Conservation (phyloP, 202 grass and related monocot species). For the Schoenoplectus triqueter region DNA sequence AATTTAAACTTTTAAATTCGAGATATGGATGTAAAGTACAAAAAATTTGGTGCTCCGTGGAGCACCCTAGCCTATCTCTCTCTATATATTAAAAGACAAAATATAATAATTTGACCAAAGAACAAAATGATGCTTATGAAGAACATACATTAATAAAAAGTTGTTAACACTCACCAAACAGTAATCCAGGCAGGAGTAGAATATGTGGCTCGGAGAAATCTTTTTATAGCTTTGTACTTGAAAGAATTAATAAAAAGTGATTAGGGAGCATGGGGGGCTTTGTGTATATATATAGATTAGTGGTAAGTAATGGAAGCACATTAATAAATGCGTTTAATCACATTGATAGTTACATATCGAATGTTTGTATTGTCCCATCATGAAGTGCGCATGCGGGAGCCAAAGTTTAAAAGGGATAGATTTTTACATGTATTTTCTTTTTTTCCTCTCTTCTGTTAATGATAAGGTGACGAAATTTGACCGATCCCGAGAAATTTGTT, state of each 20-base stretch:
- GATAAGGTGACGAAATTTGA: too few relatives aligned
- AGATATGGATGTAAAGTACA: too few relatives aligned
- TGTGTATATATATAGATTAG: slow-evolving; percentile 44
- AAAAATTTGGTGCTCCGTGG: too few relatives aligned
- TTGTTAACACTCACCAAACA: slow-evolving; percentile 27
- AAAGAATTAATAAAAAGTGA: slow-evolving; percentile 37
- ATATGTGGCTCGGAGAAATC: not conserved
- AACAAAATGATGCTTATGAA: slow-evolving; percentile 20
- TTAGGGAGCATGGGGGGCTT: slow-evolving; percentile 36
- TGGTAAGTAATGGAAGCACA: slow-evolving; percentile 31
- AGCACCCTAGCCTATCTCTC: too few relatives aligned
- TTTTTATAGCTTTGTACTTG: slow-evolving; percentile 20
- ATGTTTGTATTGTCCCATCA: slow-evolving; percentile 32
- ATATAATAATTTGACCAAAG: slow-evolving; percentile 30
- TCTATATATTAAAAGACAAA: not conserved
- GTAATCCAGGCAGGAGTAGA: slow-evolving; percentile 6
- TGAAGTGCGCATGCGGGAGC: slow-evolving; percentile 51
- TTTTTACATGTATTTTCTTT: not conserved
- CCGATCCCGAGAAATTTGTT: too few relatives aligned
- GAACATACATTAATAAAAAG: slow-evolving; percentile 34
- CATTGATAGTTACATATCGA: slow-evolving; percentile 36
- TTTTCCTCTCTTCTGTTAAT: not conserved
- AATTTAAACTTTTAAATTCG: too few relatives aligned
- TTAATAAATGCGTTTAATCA: slow-evolving; percentile 34
- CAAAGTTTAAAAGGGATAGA: slow-evolving; percentile 44